Percentiles rank a stretch among this genome's conserved stretches.
Conservation (phyloP, 1,284 basidiomycete species). For the Ceratobasidium sp. region DNA sequence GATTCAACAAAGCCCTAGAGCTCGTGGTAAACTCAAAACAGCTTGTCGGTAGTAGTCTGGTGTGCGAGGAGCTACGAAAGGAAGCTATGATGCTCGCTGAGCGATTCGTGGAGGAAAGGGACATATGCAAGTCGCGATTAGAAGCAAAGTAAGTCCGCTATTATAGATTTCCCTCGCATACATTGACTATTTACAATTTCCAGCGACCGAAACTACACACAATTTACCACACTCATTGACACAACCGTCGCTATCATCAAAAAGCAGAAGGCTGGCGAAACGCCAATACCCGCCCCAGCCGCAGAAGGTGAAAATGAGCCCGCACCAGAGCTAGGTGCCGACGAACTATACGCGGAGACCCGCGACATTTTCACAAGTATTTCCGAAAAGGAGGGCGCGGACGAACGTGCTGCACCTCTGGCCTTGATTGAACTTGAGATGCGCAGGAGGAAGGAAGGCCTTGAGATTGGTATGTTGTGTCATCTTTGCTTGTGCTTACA, state of each 20-base stretch:
- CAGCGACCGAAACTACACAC: slow-evolving; percentile 87
- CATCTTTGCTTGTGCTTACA: slow-evolving; percentile 53
- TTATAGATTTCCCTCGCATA: not conserved
- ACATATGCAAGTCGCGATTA: slow-evolving; percentile 43
- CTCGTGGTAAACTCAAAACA: slow-evolving; percentile 60
- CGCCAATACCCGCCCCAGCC: slow-evolving; percentile 46
- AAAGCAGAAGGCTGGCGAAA: slow-evolving; percentile 38
- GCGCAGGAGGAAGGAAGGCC: slow-evolving; percentile 56
- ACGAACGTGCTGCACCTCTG: slow-evolving; percentile 76
- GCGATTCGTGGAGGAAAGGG: slow-evolving; percentile 45
- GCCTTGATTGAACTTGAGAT: slow-evolving; percentile 77
- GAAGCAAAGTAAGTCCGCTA: slow-evolving; percentile 38
- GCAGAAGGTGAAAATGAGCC: slow-evolving; percentile 55
- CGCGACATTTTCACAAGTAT: slow-evolving; percentile 67
- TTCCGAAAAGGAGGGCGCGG: slow-evolving; percentile 68
- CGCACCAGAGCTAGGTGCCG: slow-evolving; percentile 29
- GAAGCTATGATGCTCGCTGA: slow-evolving; percentile 58
- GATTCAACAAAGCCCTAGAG: slow-evolving; percentile 46
- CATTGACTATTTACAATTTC: slow-evolving; percentile 4
- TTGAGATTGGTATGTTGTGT: slow-evolving; percentile 33
- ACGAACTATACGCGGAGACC: slow-evolving; percentile 59
- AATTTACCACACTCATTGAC: slow-evolving; percentile 78
- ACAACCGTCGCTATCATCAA: slow-evolving; percentile 61
- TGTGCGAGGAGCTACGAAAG: slow-evolving; percentile 77
- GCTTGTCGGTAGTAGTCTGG: slow-evolving; percentile 73